Evolutionary conservation across 2,329 filamentous ascomycete genomes (phyloP).

Genomic region (Sphaerulina vaccinii): DNA sequence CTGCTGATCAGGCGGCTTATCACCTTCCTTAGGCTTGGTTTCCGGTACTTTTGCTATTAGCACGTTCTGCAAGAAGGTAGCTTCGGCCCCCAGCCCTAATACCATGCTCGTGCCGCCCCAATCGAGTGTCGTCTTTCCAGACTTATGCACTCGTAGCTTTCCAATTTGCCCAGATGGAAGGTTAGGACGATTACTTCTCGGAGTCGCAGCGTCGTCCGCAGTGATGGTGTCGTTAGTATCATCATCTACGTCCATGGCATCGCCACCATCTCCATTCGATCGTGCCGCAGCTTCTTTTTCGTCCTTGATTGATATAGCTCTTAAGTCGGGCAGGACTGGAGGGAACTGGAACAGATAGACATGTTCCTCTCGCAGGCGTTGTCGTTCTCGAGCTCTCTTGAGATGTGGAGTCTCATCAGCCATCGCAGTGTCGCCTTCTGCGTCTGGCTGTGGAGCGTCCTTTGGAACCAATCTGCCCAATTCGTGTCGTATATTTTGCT

Average conservation of each 20-base stretch:
- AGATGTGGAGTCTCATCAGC: conserved; percentile 27
- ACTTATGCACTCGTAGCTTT: conserved; percentile 61
- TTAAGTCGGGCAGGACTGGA: conserved; percentile 59
- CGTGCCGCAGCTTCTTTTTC: conserved; percentile 30
- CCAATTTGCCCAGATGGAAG: conserved; percentile 57
- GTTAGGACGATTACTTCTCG: conserved; percentile 37
- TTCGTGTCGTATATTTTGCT: conserved; percentile 48
- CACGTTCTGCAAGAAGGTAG: conserved; percentile 61
- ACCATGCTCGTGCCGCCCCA: conserved; percentile 63
- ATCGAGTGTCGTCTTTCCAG: conserved; percentile 60
- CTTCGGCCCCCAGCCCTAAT: conserved; percentile 56
- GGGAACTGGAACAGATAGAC: conserved; percentile 66
- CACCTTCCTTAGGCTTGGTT: conserved; percentile 26
- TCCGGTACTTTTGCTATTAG: conserved; percentile 43
- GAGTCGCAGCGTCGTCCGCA: conserved; percentile 7
- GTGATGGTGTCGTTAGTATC: conserved; percentile 4
- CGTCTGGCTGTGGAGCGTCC: conserved; percentile 36
- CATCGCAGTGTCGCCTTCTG: conserved; percentile 45
- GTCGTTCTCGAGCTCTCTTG: conserved; percentile 20
- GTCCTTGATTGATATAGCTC: conserved; percentile 39
- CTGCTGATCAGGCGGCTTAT: conserved; percentile 16
- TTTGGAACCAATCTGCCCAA: conserved; percentile 43
- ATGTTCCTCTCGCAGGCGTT: conserved; percentile 51
- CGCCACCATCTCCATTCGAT: conserved; percentile 10
- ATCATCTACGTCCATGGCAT: conserved; percentile 27